Evolutionary conservation across 2,329 filamentous ascomycete genomes (phyloP), one percentile per base, ranked within the genome.

Genomic region (Cordyceps cateniannulata): DNA sequence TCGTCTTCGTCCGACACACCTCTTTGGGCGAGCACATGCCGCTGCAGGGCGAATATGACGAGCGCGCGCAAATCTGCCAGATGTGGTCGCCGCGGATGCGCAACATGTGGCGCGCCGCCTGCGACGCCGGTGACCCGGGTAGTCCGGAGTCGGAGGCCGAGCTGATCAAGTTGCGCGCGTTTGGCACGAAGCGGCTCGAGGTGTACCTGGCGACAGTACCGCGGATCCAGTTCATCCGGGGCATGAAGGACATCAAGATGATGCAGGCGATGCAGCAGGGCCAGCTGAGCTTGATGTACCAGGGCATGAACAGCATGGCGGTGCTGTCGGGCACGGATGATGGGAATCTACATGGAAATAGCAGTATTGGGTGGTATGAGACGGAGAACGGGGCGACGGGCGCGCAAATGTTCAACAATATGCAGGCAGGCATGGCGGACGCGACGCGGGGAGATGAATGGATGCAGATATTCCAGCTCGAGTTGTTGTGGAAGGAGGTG

Each of bases 21-120:
- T 22, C 64, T 0, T 63, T 75, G 0, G 69, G 68, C 2, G 44
- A 49, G 1, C 56, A 61, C 0, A 60, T 74, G 22, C 65, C 68
- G 0, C 62, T 74, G 45, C 69, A 71, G 16, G 66, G 54, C 1
- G 62, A 60, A 1, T 62, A 64, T 5, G 66, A 73, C 12, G 63
- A 69, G 14, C 65, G 66, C 0, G 47, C 64, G 1, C 63, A 69
- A 6, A 72, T 73, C 44, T 76, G 75, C 52, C 71, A 72, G 38
- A 66, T 76, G 6, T 76, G 73, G 70, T 74, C 73, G 3, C 69
- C 70, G 0, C 70, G 74, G 5, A 76, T 76, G 73, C 73, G 75
- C n/a, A 65, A 53, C 1, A 68, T 73, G 64, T 76, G 70, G 67
- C 63, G 66, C 2, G 63, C 66, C 10, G 67, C 58, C 0, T 75